Percentiles rank a stretch among this genome's conserved stretches.
Conservation (phyloP, 2,329 filamentous ascomycete species). For the Penicillium fuscoglaucum region DNA sequence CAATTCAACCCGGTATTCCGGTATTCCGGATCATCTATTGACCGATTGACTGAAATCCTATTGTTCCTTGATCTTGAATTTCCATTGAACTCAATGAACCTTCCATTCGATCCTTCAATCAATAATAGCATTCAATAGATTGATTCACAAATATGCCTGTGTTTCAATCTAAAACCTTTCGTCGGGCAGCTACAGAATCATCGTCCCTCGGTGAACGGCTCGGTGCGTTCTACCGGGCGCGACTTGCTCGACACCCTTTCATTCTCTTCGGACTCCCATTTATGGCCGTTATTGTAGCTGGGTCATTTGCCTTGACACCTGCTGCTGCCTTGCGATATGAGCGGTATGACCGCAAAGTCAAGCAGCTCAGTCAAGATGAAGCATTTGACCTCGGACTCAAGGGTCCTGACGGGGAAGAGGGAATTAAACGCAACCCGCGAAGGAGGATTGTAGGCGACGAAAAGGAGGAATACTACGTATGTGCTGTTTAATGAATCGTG, state of each 20-base stretch:
- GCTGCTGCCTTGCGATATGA: constrained; percentile 94
- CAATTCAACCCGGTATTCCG: constrained; percentile 18
- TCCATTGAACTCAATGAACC: not conserved
- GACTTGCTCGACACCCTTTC: constrained; percentile 79
- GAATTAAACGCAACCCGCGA: constrained; percentile 59
- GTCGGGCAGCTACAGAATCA: constrained; percentile 51
- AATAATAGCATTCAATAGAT: not conserved
- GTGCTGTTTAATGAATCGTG: constrained; percentile 10
- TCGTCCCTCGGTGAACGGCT: constrained; percentile 65
- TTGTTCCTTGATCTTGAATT: not conserved
- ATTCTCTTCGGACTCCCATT: constrained; percentile 93
- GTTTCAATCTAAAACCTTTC: constrained; percentile 72
- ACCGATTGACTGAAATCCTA: constrained; percentile 9
- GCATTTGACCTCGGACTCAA: constrained; percentile 73
- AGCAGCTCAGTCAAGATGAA: constrained; percentile 81
- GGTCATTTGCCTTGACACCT: constrained; percentile 90
- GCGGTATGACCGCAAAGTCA: constrained; percentile 84
- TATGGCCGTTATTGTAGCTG: constrained; percentile 81
- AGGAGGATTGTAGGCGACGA: constrained; percentile 45
- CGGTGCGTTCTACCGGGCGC: constrained; percentile 72
- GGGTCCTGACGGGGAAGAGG: constrained; percentile 70
- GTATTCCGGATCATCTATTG: constrained; percentile 21
- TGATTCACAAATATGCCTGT: constrained; percentile 51
- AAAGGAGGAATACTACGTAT: constrained; percentile 51
- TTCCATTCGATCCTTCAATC: not conserved